Evolutionary conservation across 1,284 basidiomycete genomes (phyloP), one percentile per base, ranked within the genome.

Genomic region (Ganoderma resinaceum): DNA sequence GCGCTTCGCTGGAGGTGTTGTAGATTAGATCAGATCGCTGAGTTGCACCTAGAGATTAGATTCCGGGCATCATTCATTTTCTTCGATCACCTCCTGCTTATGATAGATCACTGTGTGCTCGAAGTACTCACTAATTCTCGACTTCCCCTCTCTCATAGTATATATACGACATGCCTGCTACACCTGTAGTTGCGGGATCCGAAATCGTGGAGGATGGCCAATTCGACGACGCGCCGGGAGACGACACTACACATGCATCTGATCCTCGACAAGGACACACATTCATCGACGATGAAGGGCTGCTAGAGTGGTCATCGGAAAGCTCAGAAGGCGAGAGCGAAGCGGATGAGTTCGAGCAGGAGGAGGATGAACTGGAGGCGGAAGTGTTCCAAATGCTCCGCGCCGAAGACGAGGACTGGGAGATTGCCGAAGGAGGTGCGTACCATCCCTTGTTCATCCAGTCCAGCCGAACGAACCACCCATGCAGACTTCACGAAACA

Each of bases 341-440:
- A 23, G 72, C 67, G 16, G 73, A 77, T 33, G 76, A 77, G 53
- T 76, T 75, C 67, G 76, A 76, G 53, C 65, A 69, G 31, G 75
- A 78, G 46, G 76, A 79, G 62, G 75, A 79, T 55, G 66, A 62
- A 1, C 61, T 77, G 52, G 77, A 80, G 57, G 75, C 70, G 3
- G 76, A 73, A 35, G 77, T 75, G 1, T 89, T 86, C 65, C 85
- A 88, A 55, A 84, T 86, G 57, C 80, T 84, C 72, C 82, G 89
- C 57, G 90, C 91, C 23, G 93, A 96, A 72, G 94, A 96, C 78
- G 95, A 97, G 78, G 95, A 97, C 78, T 96, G 95, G 95, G 95
- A 96, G 76, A 87, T 94, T 43, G 90, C 94, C 23, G 91, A 92
- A 77, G 82, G 90, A 83, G 92, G 92, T 90, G 63, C 64, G 81